These are phyloP conservation scores for Aspergillus hiratsukae DNA, from an alignment of 2,329 filamentous ascomycete species.

Conservation along the genomic window DNA sequence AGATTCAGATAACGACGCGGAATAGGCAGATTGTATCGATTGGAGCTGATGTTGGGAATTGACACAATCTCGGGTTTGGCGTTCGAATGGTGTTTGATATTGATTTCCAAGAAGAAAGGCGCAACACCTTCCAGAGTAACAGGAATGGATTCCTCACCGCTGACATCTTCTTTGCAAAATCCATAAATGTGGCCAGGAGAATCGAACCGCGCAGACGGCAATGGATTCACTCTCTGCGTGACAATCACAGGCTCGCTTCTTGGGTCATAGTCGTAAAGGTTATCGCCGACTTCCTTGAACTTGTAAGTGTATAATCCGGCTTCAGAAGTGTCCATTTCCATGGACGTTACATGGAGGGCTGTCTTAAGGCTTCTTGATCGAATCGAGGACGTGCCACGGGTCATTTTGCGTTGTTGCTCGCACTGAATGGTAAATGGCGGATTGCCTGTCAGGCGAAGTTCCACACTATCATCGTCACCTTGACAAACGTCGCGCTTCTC, in stretches of 20 bases:
- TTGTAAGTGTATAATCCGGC: slow-evolving; percentile 81
- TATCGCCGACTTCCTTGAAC: slow-evolving; percentile 77
- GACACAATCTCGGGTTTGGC: slow-evolving; percentile 74
- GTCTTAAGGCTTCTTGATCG: slow-evolving; percentile 71
- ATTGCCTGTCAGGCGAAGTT: slow-evolving; percentile 73
- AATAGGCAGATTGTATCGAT: slow-evolving; percentile 73
- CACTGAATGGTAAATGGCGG: slow-evolving; percentile 82
- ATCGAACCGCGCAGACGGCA: slow-evolving; percentile 74
- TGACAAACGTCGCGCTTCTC: slow-evolving; percentile 84
- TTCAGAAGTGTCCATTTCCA: slow-evolving; percentile 80
- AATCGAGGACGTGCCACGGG: slow-evolving; percentile 60
- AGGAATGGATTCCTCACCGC: slow-evolving; percentile 80
- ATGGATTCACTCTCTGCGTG: slow-evolving; percentile 77
- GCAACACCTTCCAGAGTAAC: slow-evolving; percentile 77
- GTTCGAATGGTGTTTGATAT: slow-evolving; percentile 85
- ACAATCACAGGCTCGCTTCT: slow-evolving; percentile 65
- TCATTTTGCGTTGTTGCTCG: slow-evolving; percentile 67
- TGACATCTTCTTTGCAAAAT: slow-evolving; percentile 82
- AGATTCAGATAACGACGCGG: slow-evolving; percentile 79
- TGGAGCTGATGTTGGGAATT: slow-evolving; percentile 72
- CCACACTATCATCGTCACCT: slow-evolving; percentile 85
- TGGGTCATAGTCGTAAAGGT: slow-evolving; percentile 73
- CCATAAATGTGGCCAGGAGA: slow-evolving; percentile 92
- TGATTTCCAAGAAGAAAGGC: slow-evolving; percentile 86
- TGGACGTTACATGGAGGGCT: slow-evolving; percentile 67